Percentiles rank a stretch among this genome's conserved stretches.
Conservation (phyloP, 129 eudicot species). For the Pittosporum tobira region DNA sequence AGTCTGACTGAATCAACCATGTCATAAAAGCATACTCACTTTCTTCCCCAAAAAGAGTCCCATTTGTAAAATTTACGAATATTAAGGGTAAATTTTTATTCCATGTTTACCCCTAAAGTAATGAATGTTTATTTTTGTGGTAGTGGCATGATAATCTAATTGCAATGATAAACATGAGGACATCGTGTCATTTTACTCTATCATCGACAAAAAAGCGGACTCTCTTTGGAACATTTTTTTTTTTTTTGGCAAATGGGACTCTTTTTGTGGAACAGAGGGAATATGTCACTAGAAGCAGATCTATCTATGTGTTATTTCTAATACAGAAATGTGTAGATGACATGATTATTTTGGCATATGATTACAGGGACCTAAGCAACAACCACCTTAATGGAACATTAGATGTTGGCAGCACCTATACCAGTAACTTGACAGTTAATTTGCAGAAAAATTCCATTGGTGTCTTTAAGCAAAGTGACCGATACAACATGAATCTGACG, state of each 20-base stretch:
- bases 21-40: too few species aligned
- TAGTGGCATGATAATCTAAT: too few species aligned
- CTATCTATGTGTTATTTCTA: background rate
- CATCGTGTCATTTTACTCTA: too few species aligned
- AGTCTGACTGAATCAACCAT: background rate
- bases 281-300: background rate
- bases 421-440: conserved; percentile 47
- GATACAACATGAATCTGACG: conserved; percentile 41
- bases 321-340: background rate
- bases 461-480: conserved; percentile 30
- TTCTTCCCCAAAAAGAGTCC: too few species aligned
- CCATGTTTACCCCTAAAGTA: too few species aligned
- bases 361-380: conserved; percentile 55
- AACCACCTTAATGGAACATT: conserved; percentile 59
- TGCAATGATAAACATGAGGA: too few species aligned
- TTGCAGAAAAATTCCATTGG: conserved; percentile 50
- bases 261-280: background rate
- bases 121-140: too few species aligned
- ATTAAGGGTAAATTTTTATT: too few species aligned
- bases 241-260: too few species aligned
- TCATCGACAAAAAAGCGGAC: too few species aligned
- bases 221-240: too few species aligned
- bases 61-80: too few species aligned
- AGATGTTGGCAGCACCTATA: conserved; percentile 45
- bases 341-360: conserved; percentile 9